Conservation (phyloP, 2,329 filamentous ascomycete genomes). For the Alternaria brassicae region DNA sequence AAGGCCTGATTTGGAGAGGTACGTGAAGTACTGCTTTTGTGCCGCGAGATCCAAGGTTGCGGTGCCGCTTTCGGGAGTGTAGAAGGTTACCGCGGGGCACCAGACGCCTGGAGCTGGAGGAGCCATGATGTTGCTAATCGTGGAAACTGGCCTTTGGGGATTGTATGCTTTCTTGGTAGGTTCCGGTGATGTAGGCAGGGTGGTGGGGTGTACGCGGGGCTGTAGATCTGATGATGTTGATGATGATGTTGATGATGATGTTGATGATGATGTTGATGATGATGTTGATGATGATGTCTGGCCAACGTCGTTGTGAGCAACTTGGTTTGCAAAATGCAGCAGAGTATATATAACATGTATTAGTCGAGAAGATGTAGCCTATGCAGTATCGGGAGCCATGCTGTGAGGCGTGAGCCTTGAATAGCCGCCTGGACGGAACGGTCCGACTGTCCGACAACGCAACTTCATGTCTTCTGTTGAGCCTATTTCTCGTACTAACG, state of each 20-base stretch:
- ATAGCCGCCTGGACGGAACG: conserved; percentile 12
- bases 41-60: conserved; percentile 53
- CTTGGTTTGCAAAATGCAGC: background rate
- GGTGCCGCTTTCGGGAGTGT: conserved; percentile 45
- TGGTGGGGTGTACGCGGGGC: background rate
- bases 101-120: conserved; percentile 38
- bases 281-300: background rate
- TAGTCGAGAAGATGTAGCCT: background rate
- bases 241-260: background rate
- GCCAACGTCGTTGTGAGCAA: background rate
- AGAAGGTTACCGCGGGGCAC: conserved; percentile 56
- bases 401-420: conserved; percentile 16
- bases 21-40: conserved; percentile 54
- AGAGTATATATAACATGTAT: background rate
- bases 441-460: conserved; percentile 9
- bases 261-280: background rate
- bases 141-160: background rate
- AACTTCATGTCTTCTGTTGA: background rate
- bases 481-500: background rate
- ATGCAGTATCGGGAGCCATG: conserved; percentile 13
- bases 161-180: background rate
- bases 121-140: conserved; percentile 10
- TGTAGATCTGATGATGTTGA: background rate
- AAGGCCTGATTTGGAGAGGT: conserved; percentile 53
- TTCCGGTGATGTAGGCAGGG: background rate